Conservation (phyloP, 192 early-diverging fungal genomes). For the Phycomyces blakesleeanus region DNA sequence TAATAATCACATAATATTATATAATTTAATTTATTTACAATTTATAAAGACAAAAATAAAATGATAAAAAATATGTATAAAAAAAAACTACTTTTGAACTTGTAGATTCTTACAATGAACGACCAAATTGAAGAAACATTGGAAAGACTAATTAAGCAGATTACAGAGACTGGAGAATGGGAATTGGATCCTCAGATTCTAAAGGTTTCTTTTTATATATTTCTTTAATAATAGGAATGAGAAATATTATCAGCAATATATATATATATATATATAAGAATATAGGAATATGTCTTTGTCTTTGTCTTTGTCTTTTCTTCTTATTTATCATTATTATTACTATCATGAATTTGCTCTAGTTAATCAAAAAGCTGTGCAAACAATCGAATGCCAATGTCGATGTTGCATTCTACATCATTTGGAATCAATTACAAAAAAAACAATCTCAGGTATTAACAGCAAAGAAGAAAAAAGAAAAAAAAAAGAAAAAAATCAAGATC, state of each 20-base stretch:
- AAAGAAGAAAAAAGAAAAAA: neutral
- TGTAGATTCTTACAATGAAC: constrained; percentile 33
- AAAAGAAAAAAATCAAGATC: neutral
- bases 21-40: no score
- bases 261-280: neutral
- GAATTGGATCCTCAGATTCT: constrained; percentile 18
- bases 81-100: no score
- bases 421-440: constrained; percentile 44
- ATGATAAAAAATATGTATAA: no score
- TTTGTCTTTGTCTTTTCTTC: neutral
- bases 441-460: constrained; percentile 56
- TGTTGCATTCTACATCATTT: constrained; percentile 35
- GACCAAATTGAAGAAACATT: constrained; percentile 31
- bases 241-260: no score
- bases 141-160: constrained; percentile 15
- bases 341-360: constrained; percentile 14
- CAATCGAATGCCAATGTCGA: constrained; percentile 38
- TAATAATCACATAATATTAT: no score
- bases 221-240: neutral
- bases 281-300: neutral
- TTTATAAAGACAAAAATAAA: no score
- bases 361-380: constrained; percentile 46
- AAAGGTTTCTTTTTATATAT: constrained; percentile 23
- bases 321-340: neutral
- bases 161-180: constrained; percentile 35